Evolutionary conservation across 2,329 filamentous ascomycete species (phyloP), one percentile per base, ranked within the genome.

Genomic region (Cytospora leucostoma): DNA sequence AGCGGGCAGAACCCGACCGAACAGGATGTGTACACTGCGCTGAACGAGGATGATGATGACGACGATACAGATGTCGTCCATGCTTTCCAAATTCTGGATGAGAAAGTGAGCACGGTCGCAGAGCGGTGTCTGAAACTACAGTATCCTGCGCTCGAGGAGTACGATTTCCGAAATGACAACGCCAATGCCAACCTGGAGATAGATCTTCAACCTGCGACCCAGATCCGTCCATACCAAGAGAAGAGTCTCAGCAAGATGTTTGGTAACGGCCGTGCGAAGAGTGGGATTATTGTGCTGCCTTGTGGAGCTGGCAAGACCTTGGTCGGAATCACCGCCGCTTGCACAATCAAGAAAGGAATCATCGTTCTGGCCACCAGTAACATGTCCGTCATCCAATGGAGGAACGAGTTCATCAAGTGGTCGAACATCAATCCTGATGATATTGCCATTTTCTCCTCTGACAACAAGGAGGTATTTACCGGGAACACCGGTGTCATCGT

Each of bases 231-330:
- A 66, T 99, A 99, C 70, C 95, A 99, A 74, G 95, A 99, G 76
- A 96, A 97, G 78, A 96, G 93, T 68, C 81, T 99, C 11, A 96
- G 92, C 79, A 99, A 99, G 76, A 99, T 99, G 95, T 99, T 99
- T 74, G 94, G 95, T 73, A 99, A 99, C 73, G 94, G 94, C 56
- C 89, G 95, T 76, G 95, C 95, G 15, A 95, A 97, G 79, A 97
- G 93, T 75, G 95, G 95, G 63, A 96, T 99, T 69, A 99, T 99
- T 65, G 95, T 99, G 62, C 78, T 99, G 70, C 95, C 95, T 19
- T 99, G 95, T 74, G 95, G 95, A 69, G 95, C 95, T 19, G 95
- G 95, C 65, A 99, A 99, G 80, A 99, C 95, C 1, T 79, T 99
- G 49, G 95, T 99, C 17, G 95, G 95, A n/a, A 97, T 99, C 69